Conservation (phyloP, 2,329 filamentous ascomycete genomes). For the Dryadomyces quercus-mongolicae region DNA sequence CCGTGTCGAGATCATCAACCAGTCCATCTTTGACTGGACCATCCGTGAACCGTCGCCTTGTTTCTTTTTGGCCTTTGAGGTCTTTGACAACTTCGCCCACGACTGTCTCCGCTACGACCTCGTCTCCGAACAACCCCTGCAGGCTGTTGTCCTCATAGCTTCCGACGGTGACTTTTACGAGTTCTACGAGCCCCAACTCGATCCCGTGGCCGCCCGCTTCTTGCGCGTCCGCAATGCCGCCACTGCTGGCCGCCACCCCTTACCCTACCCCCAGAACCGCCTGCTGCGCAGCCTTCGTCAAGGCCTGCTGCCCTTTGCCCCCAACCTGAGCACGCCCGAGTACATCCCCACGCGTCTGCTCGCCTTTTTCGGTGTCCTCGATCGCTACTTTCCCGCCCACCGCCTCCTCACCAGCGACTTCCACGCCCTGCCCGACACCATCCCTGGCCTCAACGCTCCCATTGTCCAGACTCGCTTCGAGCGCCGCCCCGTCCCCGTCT, state of each 20-base stretch:
- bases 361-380: slow-evolving; percentile 91
- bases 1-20: slow-evolving; percentile 90
- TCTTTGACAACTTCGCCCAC: slow-evolving; percentile 97
- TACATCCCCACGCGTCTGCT: slow-evolving; percentile 91
- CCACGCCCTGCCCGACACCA: slow-evolving; percentile 68
- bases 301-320: slow-evolving; percentile 48
- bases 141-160: slow-evolving; percentile 82
- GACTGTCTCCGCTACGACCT: slow-evolving; percentile 87
- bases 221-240: slow-evolving; percentile 75
- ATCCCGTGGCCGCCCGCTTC: slow-evolving; percentile 73
- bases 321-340: slow-evolving; percentile 72
- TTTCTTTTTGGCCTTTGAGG: slow-evolving; percentile 95
- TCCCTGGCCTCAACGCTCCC: slow-evolving; percentile 77
- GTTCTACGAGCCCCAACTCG: slow-evolving; percentile 72
- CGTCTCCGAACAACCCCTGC: slow-evolving; percentile 66
- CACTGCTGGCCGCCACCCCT: slow-evolving; percentile 49
- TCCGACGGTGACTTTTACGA: slow-evolving; percentile 82
- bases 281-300: slow-evolving; percentile 50
- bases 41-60: slow-evolving; percentile 81
- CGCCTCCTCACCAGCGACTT: slow-evolving; percentile 86
- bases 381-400: slow-evolving; percentile 80
- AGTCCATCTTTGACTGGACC: slow-evolving; percentile 89
- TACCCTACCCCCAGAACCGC: slow-evolving; percentile 42
- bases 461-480: slow-evolving; percentile 93
- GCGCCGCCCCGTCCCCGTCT: slow-evolving; percentile 75